Evolutionary conservation across 2,329 filamentous ascomycete species (phyloP).

Genomic region (Alternaria angustiovoidea): DNA sequence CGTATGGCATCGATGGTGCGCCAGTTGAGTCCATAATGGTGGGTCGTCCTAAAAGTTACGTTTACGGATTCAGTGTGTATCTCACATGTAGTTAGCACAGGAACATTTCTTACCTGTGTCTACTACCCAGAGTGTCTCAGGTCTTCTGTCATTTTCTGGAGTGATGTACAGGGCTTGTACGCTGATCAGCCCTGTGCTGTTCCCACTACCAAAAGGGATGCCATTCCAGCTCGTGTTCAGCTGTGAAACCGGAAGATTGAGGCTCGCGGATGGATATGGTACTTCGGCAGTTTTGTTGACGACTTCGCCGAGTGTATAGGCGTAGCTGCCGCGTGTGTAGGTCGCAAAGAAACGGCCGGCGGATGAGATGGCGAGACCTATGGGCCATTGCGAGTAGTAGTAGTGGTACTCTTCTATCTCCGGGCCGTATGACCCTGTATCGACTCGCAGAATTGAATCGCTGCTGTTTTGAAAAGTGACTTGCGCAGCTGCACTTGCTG

Average conservation of each 20-base stretch:
- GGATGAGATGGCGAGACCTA: constrained; percentile 59
- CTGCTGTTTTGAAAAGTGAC: constrained; percentile 31
- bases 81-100: too few species aligned
- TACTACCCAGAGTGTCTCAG: constrained; percentile 57
- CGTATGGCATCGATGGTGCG: constrained; percentile 46
- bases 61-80: too few species aligned
- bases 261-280: constrained; percentile 54
- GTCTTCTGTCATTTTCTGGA: constrained; percentile 46
- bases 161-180: constrained; percentile 62
- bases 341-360: constrained; percentile 60
- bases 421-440: constrained; percentile 59
- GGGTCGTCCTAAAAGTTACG: constrained; percentile 36
- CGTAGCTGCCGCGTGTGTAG: constrained; percentile 58
- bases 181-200: constrained; percentile 56
- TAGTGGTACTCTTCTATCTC: constrained; percentile 57
- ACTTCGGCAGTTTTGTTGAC: constrained; percentile 58
- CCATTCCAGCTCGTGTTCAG: constrained; percentile 55
- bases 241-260: constrained; percentile 57
- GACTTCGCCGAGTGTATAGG: constrained; percentile 59
- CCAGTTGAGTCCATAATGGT: constrained; percentile 44
- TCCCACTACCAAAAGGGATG: constrained; percentile 56
- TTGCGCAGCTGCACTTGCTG: constrained; percentile 6
- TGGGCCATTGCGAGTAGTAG: constrained; percentile 60
- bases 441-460: constrained; percentile 51
- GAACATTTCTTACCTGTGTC: constrained; percentile 50